A percentile compares a stretch with the other conserved stretches of the same genome.
These are phyloP conservation scores for Apiospora rasikravindrae DNA, from an alignment of 2,329 filamentous ascomycete genomes.

Conservation along the genomic window DNA sequence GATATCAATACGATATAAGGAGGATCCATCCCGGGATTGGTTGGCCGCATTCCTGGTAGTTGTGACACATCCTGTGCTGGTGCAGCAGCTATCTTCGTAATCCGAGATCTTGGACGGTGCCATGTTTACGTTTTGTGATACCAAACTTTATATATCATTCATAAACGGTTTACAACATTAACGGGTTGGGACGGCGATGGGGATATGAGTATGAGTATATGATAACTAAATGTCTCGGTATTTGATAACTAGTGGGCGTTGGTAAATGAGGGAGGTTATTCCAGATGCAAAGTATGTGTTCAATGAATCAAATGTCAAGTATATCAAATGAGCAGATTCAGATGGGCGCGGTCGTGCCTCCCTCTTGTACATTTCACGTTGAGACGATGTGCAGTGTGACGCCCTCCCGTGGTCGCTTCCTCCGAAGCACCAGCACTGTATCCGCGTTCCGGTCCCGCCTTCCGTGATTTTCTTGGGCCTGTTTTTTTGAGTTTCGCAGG, in stretches of 20 bases:
- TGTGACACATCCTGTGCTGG: conserved; percentile 18
- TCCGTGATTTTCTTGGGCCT: background rate
- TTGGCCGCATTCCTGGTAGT: background rate
- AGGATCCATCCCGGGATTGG: conserved; percentile 22
- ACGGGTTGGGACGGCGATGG: background rate
- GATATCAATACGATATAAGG: conserved; percentile 42
- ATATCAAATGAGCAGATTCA: background rate
- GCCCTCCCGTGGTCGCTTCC: background rate
- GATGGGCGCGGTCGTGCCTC: background rate
- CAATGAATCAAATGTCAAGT: background rate
- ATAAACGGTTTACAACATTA: background rate
- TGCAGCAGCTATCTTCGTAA: conserved; percentile 22
- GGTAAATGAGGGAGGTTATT: background rate
- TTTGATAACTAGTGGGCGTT: background rate
- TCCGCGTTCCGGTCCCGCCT: conserved; percentile 7
- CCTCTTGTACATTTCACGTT: conserved; percentile 9
- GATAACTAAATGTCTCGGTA: background rate
- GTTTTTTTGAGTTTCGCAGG: background rate
- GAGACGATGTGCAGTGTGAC: background rate
- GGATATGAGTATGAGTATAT: background rate
- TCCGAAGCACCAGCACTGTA: background rate
- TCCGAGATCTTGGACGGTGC: conserved; percentile 29
- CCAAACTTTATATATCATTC: background rate
- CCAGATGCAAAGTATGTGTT: background rate
- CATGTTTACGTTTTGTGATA: conserved; percentile 24